Base-by-base conservation (phyloP, 2,329 filamentous ascomycete species). In the Talaromyces marneffei region DNA sequence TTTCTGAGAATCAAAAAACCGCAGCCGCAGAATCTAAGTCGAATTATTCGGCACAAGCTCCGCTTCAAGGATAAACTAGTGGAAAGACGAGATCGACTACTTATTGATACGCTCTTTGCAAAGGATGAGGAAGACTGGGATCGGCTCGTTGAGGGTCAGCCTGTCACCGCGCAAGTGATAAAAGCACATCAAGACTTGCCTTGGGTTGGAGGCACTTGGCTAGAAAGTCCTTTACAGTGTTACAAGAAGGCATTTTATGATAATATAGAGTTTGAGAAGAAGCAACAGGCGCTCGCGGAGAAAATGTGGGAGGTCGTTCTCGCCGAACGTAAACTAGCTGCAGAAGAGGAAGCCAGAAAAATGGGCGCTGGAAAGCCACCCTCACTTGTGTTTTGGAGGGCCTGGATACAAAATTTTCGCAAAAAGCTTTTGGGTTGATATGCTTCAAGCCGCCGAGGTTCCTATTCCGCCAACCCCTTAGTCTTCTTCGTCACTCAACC, bases 1-100 rank as follows among this genome's bases (percentile, higher is more conserved):
- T 74, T 78, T 46, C 65, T 79, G 52, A 74, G 76, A 54, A 77
- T 78, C 56, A 77, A 77, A 56, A 79, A 79, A 53, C 77, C 77
- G 1, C 75, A 78, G 57, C 76, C 77, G 8, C 70, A 68, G 62
- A 72, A 70, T 57, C 62, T 79, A 25, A 77, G 74, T 52, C 66
- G 71, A 4, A 67, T 76, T 2, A 67, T 79, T 58, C 70, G 70
- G 50, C 67, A 65, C 31, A 77, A 76, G 55, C 67, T 76, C 18
- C 67, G 67, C 9, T 71, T 66, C 20, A 72, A 76, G 20, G 71
- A 71, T 68, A 70, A 70, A 9, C 66, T 69, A 29, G 71, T 76
- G 37, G 66, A 71, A 42, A 69, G 69, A 35, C 72, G 72, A 14
- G 65, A 74, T 4, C 65, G 68, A 18, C 46, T 79, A 53, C 62